These are phyloP conservation scores for Coleophoma crateriformis DNA, from an alignment of 2,329 filamentous ascomycete genomes.

Conservation along the genomic window DNA sequence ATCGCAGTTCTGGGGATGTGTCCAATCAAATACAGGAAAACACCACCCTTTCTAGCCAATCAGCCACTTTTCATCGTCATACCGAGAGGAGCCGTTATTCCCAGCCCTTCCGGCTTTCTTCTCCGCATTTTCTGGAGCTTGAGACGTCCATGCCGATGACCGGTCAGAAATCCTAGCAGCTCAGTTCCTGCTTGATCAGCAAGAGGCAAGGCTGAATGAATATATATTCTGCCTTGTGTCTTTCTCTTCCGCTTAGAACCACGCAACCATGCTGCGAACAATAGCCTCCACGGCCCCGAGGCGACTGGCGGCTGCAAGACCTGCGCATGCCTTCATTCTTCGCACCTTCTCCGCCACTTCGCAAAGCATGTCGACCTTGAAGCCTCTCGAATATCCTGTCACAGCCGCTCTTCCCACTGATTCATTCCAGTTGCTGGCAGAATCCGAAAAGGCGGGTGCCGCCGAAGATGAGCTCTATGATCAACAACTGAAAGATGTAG, in stretches of 20 bases:
- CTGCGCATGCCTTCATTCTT: constrained; percentile 6
- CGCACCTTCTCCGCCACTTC: constrained; percentile 17
- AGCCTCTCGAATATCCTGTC: constrained; percentile 20
- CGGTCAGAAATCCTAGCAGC: neutral
- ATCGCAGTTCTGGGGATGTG: neutral
- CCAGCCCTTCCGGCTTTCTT: neutral
- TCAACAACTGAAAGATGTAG: constrained; percentile 76
- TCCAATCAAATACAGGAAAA: neutral
- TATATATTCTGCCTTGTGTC: constrained; percentile 1
- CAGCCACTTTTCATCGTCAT: neutral
- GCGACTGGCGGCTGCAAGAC: constrained; percentile 13
- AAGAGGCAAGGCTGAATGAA: constrained; percentile 1
- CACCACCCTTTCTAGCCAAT: neutral
- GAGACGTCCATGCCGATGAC: neutral
- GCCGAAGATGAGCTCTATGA: constrained; percentile 84
- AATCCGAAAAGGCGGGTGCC: constrained; percentile 68
- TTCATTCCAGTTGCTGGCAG: constrained; percentile 79
- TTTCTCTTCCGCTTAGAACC: neutral
- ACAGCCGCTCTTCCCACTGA: constrained; percentile 45
- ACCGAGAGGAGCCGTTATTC: neutral
- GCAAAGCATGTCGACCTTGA: constrained; percentile 17
- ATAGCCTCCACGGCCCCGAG: constrained; percentile 17
- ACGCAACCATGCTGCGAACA: constrained; percentile 21
- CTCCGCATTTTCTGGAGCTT: neutral
- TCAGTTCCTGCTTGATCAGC: constrained; percentile 6